Base-by-base conservation (phyloP, 306 rosid species). In the Acacia crassicarpa region DNA sequence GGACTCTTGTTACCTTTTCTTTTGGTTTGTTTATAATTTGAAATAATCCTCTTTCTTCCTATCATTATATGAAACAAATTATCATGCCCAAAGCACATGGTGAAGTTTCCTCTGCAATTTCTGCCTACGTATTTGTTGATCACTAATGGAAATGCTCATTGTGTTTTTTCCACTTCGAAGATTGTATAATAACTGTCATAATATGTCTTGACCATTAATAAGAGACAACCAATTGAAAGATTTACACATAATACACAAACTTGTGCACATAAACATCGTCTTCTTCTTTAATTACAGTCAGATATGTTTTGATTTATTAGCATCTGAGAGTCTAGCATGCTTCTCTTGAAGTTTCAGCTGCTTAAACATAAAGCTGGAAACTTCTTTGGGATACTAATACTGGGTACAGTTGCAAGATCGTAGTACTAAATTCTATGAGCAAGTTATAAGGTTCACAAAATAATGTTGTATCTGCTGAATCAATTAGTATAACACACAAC, bases 1-100 rank as follows among this genome's bases (percentile, higher is more conserved):
- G 61, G 44, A 72, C 72, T 82, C 72, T 83, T 80, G 44, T 65
- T 65, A 2, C 27, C 54, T 33, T 66, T 53, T 22, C 17, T 35
- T 81, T 75, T 33, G 27, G 41, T 75, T 88, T 56, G 51, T 68
- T 63, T 76, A 22, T 69, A 62, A 5, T 27, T 43, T 78, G 44
- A 72, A 44, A 66, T 77, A 27, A 54, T 48, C 33, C 45, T 30
- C 45, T 23, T 77, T 8, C 23, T 77, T 83, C 53, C 59, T 13
- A 72, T 66, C 65, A 8, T 9, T 43, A 30, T 20, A 20, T 77
- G 51, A 70, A 78, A 62, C 74, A 43, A 75, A 43, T 61, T 67
- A 43, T 59, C 35, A 16, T 56, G 51, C 23, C 20, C 68, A 45
- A 32, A 13, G 74, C 71, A 46, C 67, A 19, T 2, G 12, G 41